Evolutionary conservation across 768 basidiomycete genomes (phyloP), one percentile per base, ranked within the genome.

Genomic region (Podaxis carcinomalis): DNA sequence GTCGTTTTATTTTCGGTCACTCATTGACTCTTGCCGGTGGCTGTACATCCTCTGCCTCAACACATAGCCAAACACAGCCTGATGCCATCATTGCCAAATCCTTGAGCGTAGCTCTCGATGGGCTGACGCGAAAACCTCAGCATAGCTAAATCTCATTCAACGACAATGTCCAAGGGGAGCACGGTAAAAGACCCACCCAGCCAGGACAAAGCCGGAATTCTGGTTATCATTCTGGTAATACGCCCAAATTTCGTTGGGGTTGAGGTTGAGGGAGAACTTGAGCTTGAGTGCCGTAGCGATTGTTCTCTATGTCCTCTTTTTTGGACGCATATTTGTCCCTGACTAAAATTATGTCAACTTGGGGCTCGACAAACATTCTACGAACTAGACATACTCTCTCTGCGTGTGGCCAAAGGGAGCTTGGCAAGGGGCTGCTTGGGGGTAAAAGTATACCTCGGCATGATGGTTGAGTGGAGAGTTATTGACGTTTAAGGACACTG

Each of bases 301-400:
- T 64, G 11, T 62, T 54, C 56, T 82, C 71, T 16, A 69, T 68
- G 1, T 71, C 74, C n/a, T 66, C 73, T 59, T 69, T 74, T 52
- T 74, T 69, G 28, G 68, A 64, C 27, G 78, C 76, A 52, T 68
- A 79, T 32, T 75, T 72, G 61, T 79, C 77, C 37, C 76, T 73
- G 51, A 77, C 77, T 79, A 49, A 47, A 16, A 52, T 2, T 16
- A 14, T 40, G 57, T 23, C 9, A 6, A 58, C 32, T 21, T 44
- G 7, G 27, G 37, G 23, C 28, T 28, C 19, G 35, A 19, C 32
- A 14, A 44, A 23, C 27, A 13, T 37, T 25, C 19, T 23, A 27
- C 44, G 39, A 51, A 21, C 13, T 13, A 14, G 49, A 69, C 76
- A 44, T 47, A 75, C 76, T 63, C 36, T 74, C 70, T 70, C 74